Percentiles rank a stretch among this genome's conserved stretches.
phyloP scores from a whole-genome alignment of 2,329 filamentous ascomycete species.

The Mycosphaerella sp. region DNA sequence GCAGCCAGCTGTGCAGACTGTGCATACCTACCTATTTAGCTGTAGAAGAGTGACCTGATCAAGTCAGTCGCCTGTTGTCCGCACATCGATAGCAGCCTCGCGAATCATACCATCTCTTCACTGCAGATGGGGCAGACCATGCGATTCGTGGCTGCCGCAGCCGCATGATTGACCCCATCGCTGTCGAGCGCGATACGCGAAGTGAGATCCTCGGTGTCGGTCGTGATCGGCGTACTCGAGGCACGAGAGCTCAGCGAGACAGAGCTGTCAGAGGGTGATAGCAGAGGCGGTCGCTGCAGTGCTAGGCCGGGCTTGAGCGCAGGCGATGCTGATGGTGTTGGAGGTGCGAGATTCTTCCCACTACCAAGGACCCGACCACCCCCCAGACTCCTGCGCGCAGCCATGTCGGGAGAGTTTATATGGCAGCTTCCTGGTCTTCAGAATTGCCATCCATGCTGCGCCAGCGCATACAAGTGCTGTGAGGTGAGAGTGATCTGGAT shows the following conservation, averaged over 20 bases:
- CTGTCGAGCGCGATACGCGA: constrained; percentile 70
- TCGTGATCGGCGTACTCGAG: constrained; percentile 64
- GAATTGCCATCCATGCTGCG: constrained; percentile 5
- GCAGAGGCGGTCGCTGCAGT: constrained; percentile 35
- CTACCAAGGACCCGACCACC: constrained; percentile 87
- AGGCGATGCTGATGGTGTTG: constrained; percentile 51
- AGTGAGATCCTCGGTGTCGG: constrained; percentile 68
- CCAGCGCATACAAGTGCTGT: background rate
- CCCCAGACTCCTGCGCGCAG: constrained; percentile 72
- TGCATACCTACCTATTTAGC: constrained; percentile 61
- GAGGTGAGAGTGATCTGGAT: background rate
- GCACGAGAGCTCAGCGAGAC: constrained; percentile 69
- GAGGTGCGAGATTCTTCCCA: constrained; percentile 72
- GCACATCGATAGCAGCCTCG: background rate
- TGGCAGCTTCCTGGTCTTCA: background rate
- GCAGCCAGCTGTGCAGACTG: background rate
- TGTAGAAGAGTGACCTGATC: constrained; percentile 79
- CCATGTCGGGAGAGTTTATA: constrained; percentile 50
- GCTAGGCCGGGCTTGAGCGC: constrained; percentile 42
- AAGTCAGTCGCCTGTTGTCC: constrained; percentile 23
- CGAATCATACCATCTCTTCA: constrained; percentile 76
- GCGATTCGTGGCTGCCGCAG: constrained; percentile 54
- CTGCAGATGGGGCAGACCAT: constrained; percentile 96
- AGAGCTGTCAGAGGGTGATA: constrained; percentile 64
- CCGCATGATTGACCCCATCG: constrained; percentile 49